Percentiles rank a stretch among this genome's conserved stretches.
These are phyloP conservation scores for Globisporangium nunn DNA, from an alignment of 352 stramenopile genomes.

Conservation along the genomic window DNA sequence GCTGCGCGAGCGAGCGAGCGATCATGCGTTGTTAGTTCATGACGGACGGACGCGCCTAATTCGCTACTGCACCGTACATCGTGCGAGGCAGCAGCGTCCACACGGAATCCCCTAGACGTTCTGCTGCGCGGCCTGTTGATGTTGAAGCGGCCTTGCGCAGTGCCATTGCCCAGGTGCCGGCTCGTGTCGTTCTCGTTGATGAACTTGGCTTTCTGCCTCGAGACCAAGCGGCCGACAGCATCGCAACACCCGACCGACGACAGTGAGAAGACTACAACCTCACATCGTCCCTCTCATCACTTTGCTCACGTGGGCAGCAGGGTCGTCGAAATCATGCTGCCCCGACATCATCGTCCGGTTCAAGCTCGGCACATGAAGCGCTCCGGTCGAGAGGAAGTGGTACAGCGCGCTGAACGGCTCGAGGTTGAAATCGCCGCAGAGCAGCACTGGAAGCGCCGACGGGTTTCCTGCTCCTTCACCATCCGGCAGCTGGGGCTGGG, in stretches of 20 bases:
- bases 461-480: background rate
- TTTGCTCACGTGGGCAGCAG: conserved; percentile 17
- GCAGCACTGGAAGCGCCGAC: conserved; percentile 26
- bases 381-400: conserved; percentile 41
- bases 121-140: conserved; percentile 9
- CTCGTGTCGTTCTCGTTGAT: conserved; percentile 26
- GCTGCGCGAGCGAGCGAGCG: conserved; percentile 13
- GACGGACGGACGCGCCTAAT: no score
- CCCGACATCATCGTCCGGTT: conserved; percentile 42
- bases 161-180: conserved; percentile 32
- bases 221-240: no score
- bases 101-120: conserved; percentile 17
- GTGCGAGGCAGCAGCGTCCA: conserved; percentile 16
- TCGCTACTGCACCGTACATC: conserved; percentile 13
- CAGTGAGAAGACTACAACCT: no score
- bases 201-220: conserved; percentile 21
- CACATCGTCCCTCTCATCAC: background rate
- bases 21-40: background rate
- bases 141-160: conserved; percentile 33
- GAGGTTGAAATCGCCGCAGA: conserved; percentile 69
- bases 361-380: conserved; percentile 33
- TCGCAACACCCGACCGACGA: background rate
- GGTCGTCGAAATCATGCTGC: conserved; percentile 19
- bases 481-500: background rate
- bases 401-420: conserved; percentile 58